Evolutionary conservation across 2,329 filamentous ascomycete genomes (phyloP).

Genomic region (Pestalotiopsis fici): DNA sequence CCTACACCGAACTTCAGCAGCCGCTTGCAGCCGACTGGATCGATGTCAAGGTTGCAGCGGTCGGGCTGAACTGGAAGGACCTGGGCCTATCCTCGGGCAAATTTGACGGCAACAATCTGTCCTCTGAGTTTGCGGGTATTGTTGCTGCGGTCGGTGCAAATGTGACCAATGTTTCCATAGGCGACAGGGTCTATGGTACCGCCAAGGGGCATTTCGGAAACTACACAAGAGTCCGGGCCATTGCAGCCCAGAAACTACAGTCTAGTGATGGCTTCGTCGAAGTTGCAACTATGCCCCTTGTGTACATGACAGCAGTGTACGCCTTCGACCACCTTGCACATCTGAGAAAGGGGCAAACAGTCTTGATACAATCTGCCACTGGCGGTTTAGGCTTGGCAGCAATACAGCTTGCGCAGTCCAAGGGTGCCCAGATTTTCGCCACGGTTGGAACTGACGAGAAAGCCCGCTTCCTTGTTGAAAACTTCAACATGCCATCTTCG

Average conservation of each 20-base stretch:
- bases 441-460: conserved; percentile 12
- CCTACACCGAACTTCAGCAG: conserved; percentile 18
- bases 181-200: conserved; percentile 26
- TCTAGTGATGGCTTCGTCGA: conserved; percentile 15
- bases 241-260: conserved; percentile 19
- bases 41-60: conserved; percentile 27
- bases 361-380: conserved; percentile 25
- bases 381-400: conserved; percentile 22
- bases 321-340: conserved; percentile 23
- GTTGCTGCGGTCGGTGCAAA: conserved; percentile 18
- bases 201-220: conserved; percentile 24
- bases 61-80: conserved; percentile 28
- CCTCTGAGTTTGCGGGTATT: conserved; percentile 18
- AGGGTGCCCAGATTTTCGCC: conserved; percentile 19
- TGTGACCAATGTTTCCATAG: conserved; percentile 16
- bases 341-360: conserved; percentile 18
- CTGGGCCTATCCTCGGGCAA: conserved; percentile 21
- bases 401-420: conserved; percentile 16
- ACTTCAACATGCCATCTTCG: not conserved
- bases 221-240: conserved; percentile 20
- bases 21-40: conserved; percentile 21
- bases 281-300: conserved; percentile 24
- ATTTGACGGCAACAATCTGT: conserved; percentile 20
- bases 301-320: conserved; percentile 26
- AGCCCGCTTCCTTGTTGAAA: not conserved